Evolutionary conservation across 805 yeast species (phyloP), one percentile per base, ranked within the genome.

Genomic region (Jamesozyma lodderae): DNA sequence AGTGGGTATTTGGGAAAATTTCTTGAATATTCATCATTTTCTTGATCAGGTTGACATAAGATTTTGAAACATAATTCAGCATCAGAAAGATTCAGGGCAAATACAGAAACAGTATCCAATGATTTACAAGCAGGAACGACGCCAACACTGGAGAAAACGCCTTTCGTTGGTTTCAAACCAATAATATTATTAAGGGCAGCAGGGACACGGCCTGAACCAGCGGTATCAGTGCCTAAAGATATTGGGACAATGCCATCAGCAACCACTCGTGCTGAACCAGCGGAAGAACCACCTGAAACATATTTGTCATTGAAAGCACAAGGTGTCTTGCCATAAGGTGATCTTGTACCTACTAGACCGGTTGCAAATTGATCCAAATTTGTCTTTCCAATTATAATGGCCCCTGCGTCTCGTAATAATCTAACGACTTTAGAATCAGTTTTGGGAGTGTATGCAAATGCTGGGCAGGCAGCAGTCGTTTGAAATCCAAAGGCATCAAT

Each of bases 61-160:
- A 85, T 61, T 40, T 72, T 68, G 61, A 86, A 83, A 17, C 77
- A 73, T 18, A 72, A 56, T 64, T 90, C 95, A 9, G 96, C 96
- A 61, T 90, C 98, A 24, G 69, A 64, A 43, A 92, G 60, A 46
- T 77, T 81, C 45, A 81, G 64, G 1, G 95, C 68, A 58, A 92
- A 88, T 33, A 88, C 72, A 11, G 95, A 85, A 18, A 86, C 94
- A 60, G 95, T 85, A 60, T 90, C 98, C 37, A 90, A 70, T 1
- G 96, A 85, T 59, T 81, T 84, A 64, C 98, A 90, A 14, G 97
- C 97, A 13, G 97, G 97, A 6, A 92, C 92, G n/a, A 90, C 95
- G 45, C 98, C 98, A 4, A 68, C 59, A 41, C 94, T 77, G 7
- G 95, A 83, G 51, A 90, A 79, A 1, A 76, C 76, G 39, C 98